Evolutionary conservation across 2,329 filamentous ascomycete genomes (phyloP).

Genomic region (Daldinia sp.): DNA sequence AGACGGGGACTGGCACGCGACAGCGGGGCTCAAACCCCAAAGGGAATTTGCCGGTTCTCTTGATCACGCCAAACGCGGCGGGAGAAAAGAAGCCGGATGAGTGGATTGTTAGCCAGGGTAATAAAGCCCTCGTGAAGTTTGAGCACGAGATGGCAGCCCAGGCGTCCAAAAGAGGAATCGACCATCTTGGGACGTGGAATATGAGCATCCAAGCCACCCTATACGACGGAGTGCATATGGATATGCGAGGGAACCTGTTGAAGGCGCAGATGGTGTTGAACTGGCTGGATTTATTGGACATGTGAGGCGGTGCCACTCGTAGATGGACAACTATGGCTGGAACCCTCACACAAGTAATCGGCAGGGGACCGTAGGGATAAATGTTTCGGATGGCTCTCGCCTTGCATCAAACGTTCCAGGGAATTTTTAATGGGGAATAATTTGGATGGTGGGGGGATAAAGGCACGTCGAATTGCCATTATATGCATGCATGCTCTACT

Average conservation of each 20-base stretch:
- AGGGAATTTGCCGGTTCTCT: constrained; percentile 46
- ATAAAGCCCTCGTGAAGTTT: constrained; percentile 61
- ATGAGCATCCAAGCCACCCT: constrained; percentile 62
- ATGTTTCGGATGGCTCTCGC: constrained; percentile 7
- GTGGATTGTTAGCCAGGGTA: constrained; percentile 60
- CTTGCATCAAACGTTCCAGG: constrained; percentile 10
- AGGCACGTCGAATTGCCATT: constrained; percentile 9
- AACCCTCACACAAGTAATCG: constrained; percentile 9
- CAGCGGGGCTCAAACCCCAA: constrained; percentile 29
- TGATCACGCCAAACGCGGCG: constrained; percentile 61
- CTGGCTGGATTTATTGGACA: constrained; percentile 56
- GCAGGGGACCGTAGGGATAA: constrained; percentile 21
- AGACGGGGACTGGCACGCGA: constrained; percentile 39
- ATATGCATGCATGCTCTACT: constrained; percentile 22
- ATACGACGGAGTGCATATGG: constrained; percentile 62
- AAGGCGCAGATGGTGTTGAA: constrained; percentile 64
- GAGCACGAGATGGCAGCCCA: constrained; percentile 56
- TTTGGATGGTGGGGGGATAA: constrained; percentile 6
- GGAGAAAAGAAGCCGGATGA: constrained; percentile 60
- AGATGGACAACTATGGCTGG: constrained; percentile 11
- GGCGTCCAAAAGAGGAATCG: constrained; percentile 54
- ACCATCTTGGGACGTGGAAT: constrained; percentile 63
- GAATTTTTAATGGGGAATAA: constrained; percentile 10
- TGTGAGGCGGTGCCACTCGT: constrained; percentile 27
- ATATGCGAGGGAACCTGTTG: constrained; percentile 61